Evolutionary conservation across 345 rosid species (phyloP).

Genomic region (Eucalyptus melliodora): DNA sequence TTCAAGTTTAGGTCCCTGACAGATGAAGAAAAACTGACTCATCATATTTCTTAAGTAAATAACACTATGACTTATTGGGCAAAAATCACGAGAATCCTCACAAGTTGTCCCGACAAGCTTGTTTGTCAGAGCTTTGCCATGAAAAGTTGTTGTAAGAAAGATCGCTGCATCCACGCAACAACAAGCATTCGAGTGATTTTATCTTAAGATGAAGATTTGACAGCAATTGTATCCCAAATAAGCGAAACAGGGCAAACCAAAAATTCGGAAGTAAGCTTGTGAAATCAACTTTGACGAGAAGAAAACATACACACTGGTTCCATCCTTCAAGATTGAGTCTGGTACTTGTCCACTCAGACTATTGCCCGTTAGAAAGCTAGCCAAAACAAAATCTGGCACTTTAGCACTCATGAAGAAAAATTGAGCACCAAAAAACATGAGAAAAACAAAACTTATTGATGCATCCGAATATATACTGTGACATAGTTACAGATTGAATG

Average conservation of each 20-base stretch:
- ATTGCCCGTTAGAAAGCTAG: conserved; percentile 43
- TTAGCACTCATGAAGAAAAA: not conserved
- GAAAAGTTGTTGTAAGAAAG: conserved; percentile 66
- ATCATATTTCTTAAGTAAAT: not conserved
- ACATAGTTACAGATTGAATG: not conserved
- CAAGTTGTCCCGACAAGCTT: conserved; percentile 44
- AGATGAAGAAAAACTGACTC: not conserved
- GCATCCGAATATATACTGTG: not conserved
- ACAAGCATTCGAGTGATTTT: not conserved
- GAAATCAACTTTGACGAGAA: not conserved
- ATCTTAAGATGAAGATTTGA: not conserved
- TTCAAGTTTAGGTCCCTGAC: conserved; percentile 26
- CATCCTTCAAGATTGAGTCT: conserved; percentile 32
- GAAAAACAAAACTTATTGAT: not conserved
- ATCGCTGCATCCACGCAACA: conserved; percentile 36
- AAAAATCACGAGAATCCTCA: not conserved
- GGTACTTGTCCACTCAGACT: conserved; percentile 40
- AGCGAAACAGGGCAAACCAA: not conserved
- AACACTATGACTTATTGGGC: not conserved
- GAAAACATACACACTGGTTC: conserved; percentile 34
- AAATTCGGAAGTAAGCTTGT: not conserved
- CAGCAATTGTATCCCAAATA: not conserved
- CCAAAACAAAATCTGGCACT: not conserved
- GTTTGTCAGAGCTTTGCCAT: conserved; percentile 26
- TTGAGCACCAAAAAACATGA: not conserved